These are phyloP conservation scores for Venturia nashicola DNA, from an alignment of 2,329 filamentous ascomycete genomes.

Conservation along the genomic window DNA sequence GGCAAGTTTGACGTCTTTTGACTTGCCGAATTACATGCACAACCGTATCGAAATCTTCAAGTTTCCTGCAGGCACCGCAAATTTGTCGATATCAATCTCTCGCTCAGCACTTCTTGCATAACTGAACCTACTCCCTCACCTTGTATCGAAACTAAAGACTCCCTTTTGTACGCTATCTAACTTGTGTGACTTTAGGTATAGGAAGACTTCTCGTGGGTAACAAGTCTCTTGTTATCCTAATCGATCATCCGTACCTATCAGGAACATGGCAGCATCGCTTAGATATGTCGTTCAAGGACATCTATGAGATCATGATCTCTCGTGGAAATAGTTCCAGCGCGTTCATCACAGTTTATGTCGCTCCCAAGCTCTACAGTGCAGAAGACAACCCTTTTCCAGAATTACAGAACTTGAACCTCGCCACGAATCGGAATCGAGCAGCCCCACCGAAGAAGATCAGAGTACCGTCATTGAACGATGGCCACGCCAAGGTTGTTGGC, in stretches of 20 bases:
- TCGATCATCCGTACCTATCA: slow-evolving; percentile 17
- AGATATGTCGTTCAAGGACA: slow-evolving; percentile 28
- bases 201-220: slow-evolving; percentile 27
- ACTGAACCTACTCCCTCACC: not conserved
- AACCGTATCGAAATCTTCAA: not conserved
- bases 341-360: not conserved
- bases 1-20: not conserved
- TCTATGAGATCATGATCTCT: slow-evolving; percentile 13
- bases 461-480: slow-evolving; percentile 23
- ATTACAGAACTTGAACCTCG: slow-evolving; percentile 8
- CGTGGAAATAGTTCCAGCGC: not conserved
- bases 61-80: not conserved
- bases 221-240: slow-evolving; percentile 18
- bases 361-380: slow-evolving; percentile 11
- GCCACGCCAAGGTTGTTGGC: slow-evolving; percentile 28
- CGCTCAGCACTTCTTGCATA: not conserved
- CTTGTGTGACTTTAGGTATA: slow-evolving; percentile 22
- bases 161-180: slow-evolving; percentile 16
- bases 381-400: not conserved
- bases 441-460: slow-evolving; percentile 16
- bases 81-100: not conserved
- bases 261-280: slow-evolving; percentile 18
- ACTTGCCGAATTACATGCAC: not conserved
- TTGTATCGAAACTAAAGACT: not conserved
- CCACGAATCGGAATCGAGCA: slow-evolving; percentile 1